Conservation (phyloP, 148 eudicot species). For the Diospyros kaki region DNA sequence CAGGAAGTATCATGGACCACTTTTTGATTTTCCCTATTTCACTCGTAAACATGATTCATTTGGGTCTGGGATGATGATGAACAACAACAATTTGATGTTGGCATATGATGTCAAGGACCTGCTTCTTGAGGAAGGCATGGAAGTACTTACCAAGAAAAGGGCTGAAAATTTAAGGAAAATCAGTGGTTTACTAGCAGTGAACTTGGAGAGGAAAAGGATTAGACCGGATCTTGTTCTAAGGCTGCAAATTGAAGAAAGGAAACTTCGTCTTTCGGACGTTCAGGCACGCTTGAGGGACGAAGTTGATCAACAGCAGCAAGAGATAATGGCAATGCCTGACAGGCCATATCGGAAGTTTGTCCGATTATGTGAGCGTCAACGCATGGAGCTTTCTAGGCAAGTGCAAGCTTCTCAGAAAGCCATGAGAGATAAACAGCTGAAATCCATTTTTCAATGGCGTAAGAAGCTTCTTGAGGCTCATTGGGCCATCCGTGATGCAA, state of each 20-base stretch:
- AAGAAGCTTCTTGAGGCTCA: slow-evolving; percentile 97
- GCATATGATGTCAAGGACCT: slow-evolving; percentile 90
- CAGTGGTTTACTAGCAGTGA: slow-evolving; percentile 61
- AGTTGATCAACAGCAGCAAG: slow-evolving; percentile 93
- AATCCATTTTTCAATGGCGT: slow-evolving; percentile 90
- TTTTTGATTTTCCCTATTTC: slow-evolving; percentile 95
- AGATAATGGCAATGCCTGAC: slow-evolving; percentile 94
- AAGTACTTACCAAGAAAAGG: slow-evolving; percentile 65
- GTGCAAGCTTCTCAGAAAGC: slow-evolving; percentile 89
- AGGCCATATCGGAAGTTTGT: slow-evolving; percentile 94
- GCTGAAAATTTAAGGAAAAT: slow-evolving; percentile 72
- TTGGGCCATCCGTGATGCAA: slow-evolving; percentile 96
- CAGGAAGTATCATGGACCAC: slow-evolving; percentile 94
- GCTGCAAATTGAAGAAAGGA: slow-evolving; percentile 91
- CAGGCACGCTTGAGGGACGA: slow-evolving; percentile 85
- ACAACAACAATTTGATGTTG: slow-evolving; percentile 59
- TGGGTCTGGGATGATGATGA: slow-evolving; percentile 57
- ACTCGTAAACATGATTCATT: slow-evolving; percentile 81
- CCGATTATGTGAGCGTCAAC: slow-evolving; percentile 89
- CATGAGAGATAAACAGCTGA: slow-evolving; percentile 87
- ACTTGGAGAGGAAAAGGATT: slow-evolving; percentile 87
- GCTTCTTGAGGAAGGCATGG: slow-evolving; percentile 63
- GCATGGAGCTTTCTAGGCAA: slow-evolving; percentile 82
- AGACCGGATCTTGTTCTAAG: slow-evolving; percentile 84
- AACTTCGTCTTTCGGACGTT: slow-evolving; percentile 66